These are phyloP conservation scores for Dujonia santamariae DNA, from an alignment of 1,139 yeast species.

Conservation along the genomic window DNA sequence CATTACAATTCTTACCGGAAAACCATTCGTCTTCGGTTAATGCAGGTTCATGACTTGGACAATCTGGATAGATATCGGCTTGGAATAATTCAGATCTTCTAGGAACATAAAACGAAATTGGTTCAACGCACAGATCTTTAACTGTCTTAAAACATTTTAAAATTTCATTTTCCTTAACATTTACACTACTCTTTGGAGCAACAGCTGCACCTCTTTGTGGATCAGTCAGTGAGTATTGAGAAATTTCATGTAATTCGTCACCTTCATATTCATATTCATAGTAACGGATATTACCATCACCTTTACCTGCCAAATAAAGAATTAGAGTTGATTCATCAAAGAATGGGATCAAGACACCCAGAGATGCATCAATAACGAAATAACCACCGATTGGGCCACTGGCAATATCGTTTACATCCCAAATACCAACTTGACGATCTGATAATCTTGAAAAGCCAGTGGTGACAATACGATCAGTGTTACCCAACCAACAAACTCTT, in stretches of 20 bases:
- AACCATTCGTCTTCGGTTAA: constrained; percentile 77
- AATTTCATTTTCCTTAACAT: constrained; percentile 80
- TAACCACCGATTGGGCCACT: constrained; percentile 90
- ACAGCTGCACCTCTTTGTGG: constrained; percentile 96
- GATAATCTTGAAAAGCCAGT: constrained; percentile 95
- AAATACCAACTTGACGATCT: constrained; percentile 91
- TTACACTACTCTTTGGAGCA: constrained; percentile 78
- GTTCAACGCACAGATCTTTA: constrained; percentile 79
- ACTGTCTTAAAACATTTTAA: constrained; percentile 79
- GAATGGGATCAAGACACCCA: constrained; percentile 91
- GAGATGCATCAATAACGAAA: constrained; percentile 78
- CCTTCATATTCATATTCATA: constrained; percentile 67
- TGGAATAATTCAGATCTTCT: constrained; percentile 92
- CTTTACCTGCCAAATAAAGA: constrained; percentile 91
- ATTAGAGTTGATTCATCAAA: constrained; percentile 80
- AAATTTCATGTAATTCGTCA: constrained; percentile 75
- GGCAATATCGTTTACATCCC: constrained; percentile 76
- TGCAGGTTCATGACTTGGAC: constrained; percentile 79
- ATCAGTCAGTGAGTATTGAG: constrained; percentile 83
- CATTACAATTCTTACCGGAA: constrained; percentile 70
- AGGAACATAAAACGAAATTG: constrained; percentile 88
- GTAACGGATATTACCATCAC: constrained; percentile 96
- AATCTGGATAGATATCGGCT: constrained; percentile 88
- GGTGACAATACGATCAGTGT: constrained; percentile 78
- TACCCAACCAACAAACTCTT: constrained; percentile 87